These are phyloP conservation scores for Talaromyces funiculosus DNA, from an alignment of 2,329 filamentous ascomycete genomes.

Conservation along the genomic window DNA sequence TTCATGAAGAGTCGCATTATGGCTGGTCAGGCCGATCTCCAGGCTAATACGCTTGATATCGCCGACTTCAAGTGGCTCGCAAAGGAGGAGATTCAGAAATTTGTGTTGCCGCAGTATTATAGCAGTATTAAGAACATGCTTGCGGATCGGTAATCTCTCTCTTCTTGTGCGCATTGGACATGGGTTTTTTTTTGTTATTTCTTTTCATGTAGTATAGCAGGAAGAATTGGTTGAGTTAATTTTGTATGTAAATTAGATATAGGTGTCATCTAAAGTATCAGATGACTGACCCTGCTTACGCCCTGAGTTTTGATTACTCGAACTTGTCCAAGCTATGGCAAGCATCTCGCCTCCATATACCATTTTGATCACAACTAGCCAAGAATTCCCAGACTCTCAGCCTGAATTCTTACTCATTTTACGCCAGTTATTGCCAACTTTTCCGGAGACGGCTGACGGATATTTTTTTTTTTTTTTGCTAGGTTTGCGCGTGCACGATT, in stretches of 20 bases:
- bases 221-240: not conserved
- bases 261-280: not conserved
- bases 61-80: constrained; percentile 88
- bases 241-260: constrained; percentile 9
- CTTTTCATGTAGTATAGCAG: constrained; percentile 12
- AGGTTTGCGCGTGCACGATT: not conserved
- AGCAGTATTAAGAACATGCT: constrained; percentile 75
- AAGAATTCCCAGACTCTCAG: not conserved
- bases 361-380: not conserved
- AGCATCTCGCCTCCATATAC: not conserved
- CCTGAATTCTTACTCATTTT: not conserved
- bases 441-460: not conserved
- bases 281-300: not conserved
- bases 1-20: constrained; percentile 96
- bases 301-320: not conserved
- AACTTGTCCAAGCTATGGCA: not conserved
- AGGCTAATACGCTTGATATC: constrained; percentile 64
- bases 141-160: constrained; percentile 58
- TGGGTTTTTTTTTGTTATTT: not conserved
- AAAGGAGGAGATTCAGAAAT: constrained; percentile 73
- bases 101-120: constrained; percentile 65
- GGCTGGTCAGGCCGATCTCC: constrained; percentile 85
- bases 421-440: not conserved
- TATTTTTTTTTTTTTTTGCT: not conserved
- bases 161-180: not conserved